These are phyloP conservation scores for Dictyostelium capitatum DNA, from an alignment of 78 protist species.

Conservation along the genomic window DNA sequence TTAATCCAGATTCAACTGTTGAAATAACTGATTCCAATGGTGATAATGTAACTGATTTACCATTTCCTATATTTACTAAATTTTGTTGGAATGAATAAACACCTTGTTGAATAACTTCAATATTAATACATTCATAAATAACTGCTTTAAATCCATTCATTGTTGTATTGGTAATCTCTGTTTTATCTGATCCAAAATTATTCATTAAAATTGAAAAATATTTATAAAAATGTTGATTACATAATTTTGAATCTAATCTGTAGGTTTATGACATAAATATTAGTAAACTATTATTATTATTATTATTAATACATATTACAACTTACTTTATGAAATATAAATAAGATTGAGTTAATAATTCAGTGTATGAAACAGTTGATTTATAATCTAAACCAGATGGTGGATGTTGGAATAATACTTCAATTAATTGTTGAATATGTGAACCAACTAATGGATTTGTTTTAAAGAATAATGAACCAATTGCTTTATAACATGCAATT, in stretches of 20 bases:
- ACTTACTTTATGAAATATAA: slow-evolving; percentile 13
- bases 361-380: slow-evolving; percentile 53
- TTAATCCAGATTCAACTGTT: slow-evolving; percentile 16
- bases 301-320: neutral
- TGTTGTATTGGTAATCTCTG: slow-evolving; percentile 34
- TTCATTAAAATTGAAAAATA: slow-evolving; percentile 52
- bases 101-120: slow-evolving; percentile 44
- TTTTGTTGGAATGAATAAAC: neutral
- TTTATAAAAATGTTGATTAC: slow-evolving; percentile 43
- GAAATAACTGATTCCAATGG: slow-evolving; percentile 24
- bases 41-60: neutral
- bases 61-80: neutral
- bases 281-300: neutral
- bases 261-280: neutral
- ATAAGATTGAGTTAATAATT: slow-evolving; percentile 44
- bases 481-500: slow-evolving; percentile 22
- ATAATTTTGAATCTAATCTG: slow-evolving; percentile 41
- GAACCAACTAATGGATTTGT: slow-evolving; percentile 42
- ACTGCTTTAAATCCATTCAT: slow-evolving; percentile 64
- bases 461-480: slow-evolving; percentile 52
- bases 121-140: slow-evolving; percentile 57
- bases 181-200: slow-evolving; percentile 58
- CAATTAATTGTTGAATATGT: slow-evolving; percentile 61
- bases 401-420: slow-evolving; percentile 43
- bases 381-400: slow-evolving; percentile 41